Conservation (phyloP, 306 rosid genomes). For the Corylus heterophylla region DNA sequence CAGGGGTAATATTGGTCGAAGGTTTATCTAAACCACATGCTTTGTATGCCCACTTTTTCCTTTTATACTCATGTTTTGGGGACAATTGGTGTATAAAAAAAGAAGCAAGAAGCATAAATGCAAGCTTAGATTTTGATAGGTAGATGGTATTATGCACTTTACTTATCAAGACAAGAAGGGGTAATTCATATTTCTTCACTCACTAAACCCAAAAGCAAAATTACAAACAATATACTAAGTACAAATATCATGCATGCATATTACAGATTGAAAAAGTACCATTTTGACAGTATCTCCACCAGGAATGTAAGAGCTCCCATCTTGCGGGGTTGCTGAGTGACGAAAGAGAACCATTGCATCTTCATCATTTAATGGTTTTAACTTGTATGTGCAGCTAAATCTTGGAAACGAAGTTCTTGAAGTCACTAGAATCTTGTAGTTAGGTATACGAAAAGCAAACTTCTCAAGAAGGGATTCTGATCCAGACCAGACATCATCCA, state of each 20-base stretch:
- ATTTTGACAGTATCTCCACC: conserved; percentile 29
- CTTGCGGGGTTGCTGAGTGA: conserved; percentile 37
- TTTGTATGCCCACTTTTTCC: too few relatives aligned
- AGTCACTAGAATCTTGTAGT: conserved; percentile 64
- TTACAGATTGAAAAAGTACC: conserved; percentile 29
- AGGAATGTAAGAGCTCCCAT: conserved; percentile 18
- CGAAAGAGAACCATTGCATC: conserved; percentile 51
- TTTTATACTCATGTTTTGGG: not conserved
- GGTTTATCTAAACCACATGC: not conserved
- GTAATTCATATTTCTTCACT: too few relatives aligned
- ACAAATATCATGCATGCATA: too few relatives aligned
- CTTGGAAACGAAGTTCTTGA: conserved; percentile 45
- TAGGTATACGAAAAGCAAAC: conserved; percentile 32
- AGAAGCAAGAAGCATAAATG: not conserved
- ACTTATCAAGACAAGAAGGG: too few relatives aligned
- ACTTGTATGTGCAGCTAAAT: conserved; percentile 19
- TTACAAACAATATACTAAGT: not conserved
- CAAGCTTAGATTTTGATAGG: not conserved
- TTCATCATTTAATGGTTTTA: conserved; percentile 36
- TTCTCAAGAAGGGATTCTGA: conserved; percentile 52
- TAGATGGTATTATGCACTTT: too few relatives aligned
- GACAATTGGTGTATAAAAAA: not conserved
- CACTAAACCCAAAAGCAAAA: not conserved
- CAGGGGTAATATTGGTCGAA: not conserved
- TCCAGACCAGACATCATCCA: conserved; percentile 68